Percentiles rank a stretch among this genome's conserved stretches.
Evolutionary conservation across 495 filamentous ascomycete genomes (phyloP).

Genomic region (Lasiosphaeria ovina): DNA sequence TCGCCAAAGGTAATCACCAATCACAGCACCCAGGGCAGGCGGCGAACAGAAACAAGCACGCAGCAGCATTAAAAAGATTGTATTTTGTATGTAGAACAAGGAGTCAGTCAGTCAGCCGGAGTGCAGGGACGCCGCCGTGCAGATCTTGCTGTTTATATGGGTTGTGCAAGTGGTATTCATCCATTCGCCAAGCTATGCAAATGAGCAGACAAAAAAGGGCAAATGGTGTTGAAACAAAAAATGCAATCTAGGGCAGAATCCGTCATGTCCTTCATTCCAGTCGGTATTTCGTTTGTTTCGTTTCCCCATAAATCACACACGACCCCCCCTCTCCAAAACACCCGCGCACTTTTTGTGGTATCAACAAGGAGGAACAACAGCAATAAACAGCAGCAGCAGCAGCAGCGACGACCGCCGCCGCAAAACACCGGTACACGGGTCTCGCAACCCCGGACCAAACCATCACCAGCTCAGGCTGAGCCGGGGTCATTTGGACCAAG

Average conservation of each 20-base stretch:
- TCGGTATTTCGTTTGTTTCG: background rate
- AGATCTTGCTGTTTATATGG: too few relatives aligned
- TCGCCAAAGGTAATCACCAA: too few relatives aligned
- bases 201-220: background rate
- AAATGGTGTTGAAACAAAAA: background rate
- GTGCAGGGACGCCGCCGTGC: too few relatives aligned
- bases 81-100: too few relatives aligned
- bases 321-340: background rate
- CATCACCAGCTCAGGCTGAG: background rate
- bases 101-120: too few relatives aligned
- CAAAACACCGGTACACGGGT: background rate
- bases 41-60: too few relatives aligned
- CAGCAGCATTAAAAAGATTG: too few relatives aligned
- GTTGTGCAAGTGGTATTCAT: background rate
- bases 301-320: background rate
- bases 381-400: background rate
- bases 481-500: background rate
- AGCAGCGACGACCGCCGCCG: background rate
- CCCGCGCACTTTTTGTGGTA: background rate
- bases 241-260: background rate
- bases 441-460: background rate
- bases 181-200: background rate
- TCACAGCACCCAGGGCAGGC: too few relatives aligned
- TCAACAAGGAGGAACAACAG: constrained; percentile 1
- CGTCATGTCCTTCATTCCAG: background rate